Evolutionary conservation across 345 rosid species (phyloP), one percentile per base, ranked within the genome.

Genomic region (Eucalyptus albens): DNA sequence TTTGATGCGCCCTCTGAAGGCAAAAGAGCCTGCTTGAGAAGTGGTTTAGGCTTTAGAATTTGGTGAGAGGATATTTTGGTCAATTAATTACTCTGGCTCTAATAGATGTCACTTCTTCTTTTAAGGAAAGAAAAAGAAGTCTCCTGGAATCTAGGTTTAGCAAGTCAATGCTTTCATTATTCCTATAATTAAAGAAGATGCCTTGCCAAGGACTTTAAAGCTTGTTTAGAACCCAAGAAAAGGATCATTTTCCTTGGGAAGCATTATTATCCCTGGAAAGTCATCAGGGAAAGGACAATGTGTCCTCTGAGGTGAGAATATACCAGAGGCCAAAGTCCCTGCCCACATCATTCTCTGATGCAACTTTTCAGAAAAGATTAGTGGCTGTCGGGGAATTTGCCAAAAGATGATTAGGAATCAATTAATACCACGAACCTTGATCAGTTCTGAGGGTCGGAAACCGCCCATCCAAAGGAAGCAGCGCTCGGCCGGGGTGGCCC

Each of bases 401-500:
- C 29, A 22, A 37, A 82, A 77, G 83, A 77, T 77, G 47, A 40
- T 40, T 77, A 40, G 27, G 47, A 77, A 40, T 77, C 15, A 9
- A n/a, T 86, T 77, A 37, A 21, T 40, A 87, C 16, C 80, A 17
- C 83, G 11, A 53, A 97, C 99, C 99, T 97, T 98, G 93, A 98
- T 96, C 37, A 97, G 95, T 31, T 98, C 99, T 5, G 99, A 98
- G 21, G 99, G 99, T 65, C 97, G 92, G 72, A 98, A 98, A 31
- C 99, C 99, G 12, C 97, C 99, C 95, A 98, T 97, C 99, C 99
- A 98, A 15, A 98, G 96, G 92, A 98, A 98, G 93, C 99, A 97
- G 15, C 99, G 98, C 88, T 98, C 99, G 0, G 98, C 97, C 4
- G 98, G 96, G 11, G 99, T 94, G 21, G 94, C 90, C 99, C 99